phyloP scores from a whole-genome alignment of 768 basidiomycete species.

The Hericium rajendrae region DNA sequence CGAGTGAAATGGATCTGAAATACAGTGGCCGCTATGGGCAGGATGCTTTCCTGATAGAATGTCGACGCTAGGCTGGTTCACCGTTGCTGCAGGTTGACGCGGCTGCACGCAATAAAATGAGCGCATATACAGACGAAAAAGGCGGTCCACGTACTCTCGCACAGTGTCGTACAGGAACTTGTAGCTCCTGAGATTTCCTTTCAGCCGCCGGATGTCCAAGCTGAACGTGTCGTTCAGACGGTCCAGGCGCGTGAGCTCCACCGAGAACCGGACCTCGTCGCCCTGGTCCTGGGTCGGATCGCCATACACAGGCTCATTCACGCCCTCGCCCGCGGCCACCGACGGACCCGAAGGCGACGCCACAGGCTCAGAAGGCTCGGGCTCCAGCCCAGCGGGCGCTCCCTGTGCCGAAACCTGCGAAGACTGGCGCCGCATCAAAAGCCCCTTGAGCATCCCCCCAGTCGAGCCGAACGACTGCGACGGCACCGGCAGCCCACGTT shows the following conservation, averaged over 20 bases:
- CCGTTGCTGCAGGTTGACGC: too few species aligned
- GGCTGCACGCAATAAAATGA: not conserved
- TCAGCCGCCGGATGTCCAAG: conserved; percentile 85
- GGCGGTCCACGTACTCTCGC: conserved; percentile 54
- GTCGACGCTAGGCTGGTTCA: too few species aligned
- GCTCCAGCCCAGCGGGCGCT: conserved; percentile 14
- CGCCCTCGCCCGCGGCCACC: not conserved
- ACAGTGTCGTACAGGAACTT: conserved; percentile 85
- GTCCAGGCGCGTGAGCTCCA: conserved; percentile 87
- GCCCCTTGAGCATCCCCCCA: conserved; percentile 76
- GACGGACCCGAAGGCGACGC: conserved; percentile 12
- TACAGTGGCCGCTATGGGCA: too few species aligned
- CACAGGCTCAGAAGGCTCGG: conserved; percentile 15
- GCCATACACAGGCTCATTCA: conserved; percentile 62
- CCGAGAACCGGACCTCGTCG: conserved; percentile 93
- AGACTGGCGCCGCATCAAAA: conserved; percentile 85
- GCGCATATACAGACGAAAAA: not conserved
- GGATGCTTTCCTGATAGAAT: too few species aligned
- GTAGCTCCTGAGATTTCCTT: conserved; percentile 89
- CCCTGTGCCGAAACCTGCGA: conserved; percentile 58
- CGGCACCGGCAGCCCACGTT: conserved; percentile 79
- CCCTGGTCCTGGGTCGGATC: conserved; percentile 74
- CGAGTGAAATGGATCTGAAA: too few species aligned
- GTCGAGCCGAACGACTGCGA: conserved; percentile 57
- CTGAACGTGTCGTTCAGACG: conserved; percentile 85